These are phyloP conservation scores for Termitomyces sp. DNA, from an alignment of 768 basidiomycete genomes.

Conservation along the genomic window DNA sequence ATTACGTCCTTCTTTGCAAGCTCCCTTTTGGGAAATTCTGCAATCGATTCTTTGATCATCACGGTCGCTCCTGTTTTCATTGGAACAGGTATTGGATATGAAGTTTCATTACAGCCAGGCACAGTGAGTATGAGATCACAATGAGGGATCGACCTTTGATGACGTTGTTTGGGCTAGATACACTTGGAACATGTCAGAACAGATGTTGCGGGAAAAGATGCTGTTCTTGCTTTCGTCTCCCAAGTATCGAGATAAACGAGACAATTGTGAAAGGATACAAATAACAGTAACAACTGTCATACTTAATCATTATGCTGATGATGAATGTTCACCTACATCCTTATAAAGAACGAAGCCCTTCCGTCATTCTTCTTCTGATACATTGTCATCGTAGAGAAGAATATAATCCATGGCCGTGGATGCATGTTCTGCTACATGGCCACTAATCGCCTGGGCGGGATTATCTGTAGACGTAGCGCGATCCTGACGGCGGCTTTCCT, in stretches of 20 bases:
- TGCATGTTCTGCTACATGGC: constrained; percentile 19
- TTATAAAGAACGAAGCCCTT: background rate
- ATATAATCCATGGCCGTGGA: constrained; percentile 54
- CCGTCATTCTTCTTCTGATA: constrained; percentile 45
- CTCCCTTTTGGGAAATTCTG: constrained; percentile 15
- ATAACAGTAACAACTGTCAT: background rate
- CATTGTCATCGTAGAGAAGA: constrained; percentile 63
- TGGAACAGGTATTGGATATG: constrained; percentile 65
- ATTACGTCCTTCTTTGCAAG: constrained; percentile 64
- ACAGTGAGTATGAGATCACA: constrained; percentile 10
- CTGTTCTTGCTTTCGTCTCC: constrained; percentile 23
- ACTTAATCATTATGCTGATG: background rate
- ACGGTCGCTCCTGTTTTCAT: constrained; percentile 87
- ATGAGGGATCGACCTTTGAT: background rate
- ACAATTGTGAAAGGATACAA: background rate
- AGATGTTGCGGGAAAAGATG: constrained; percentile 30
- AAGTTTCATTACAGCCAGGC: constrained; percentile 10
- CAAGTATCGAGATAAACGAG: background rate
- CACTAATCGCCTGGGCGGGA: constrained; percentile 25
- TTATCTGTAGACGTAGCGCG: background rate
- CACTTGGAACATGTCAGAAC: constrained; percentile 24
- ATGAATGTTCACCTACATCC: background rate
- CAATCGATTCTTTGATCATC: constrained; percentile 72
- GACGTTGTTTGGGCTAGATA: background rate
- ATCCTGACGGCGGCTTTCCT: constrained; percentile 43